Percentiles rank a stretch among this genome's conserved stretches.
These are phyloP conservation scores for Mycosarcoma mackinlayi DNA, from an alignment of 1,284 basidiomycete genomes.

Conservation along the genomic window DNA sequence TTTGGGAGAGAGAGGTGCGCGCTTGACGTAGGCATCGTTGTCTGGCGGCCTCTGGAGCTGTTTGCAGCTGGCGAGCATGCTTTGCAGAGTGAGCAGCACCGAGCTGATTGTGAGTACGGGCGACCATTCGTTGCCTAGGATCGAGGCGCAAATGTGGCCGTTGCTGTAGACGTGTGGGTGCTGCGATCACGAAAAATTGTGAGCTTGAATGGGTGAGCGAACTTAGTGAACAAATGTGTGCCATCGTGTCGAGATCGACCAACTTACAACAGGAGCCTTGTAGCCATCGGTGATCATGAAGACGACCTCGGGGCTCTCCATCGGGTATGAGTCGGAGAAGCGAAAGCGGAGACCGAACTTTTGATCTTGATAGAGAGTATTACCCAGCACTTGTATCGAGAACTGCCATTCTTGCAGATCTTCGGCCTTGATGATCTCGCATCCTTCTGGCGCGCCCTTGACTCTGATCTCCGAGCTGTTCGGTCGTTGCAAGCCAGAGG, in stretches of 20 bases:
- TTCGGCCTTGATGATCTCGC: slow-evolving; percentile 51
- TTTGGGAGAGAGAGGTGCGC: slow-evolving; percentile 60
- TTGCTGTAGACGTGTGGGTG: slow-evolving; percentile 61
- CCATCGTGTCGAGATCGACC: too few relatives aligned
- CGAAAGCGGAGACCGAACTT: slow-evolving; percentile 63
- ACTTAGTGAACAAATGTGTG: neutral
- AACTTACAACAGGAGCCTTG: slow-evolving; percentile 58
- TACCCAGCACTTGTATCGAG: slow-evolving; percentile 50
- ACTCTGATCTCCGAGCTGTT: slow-evolving; percentile 46
- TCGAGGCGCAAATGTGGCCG: slow-evolving; percentile 64
- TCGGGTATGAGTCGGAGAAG: slow-evolving; percentile 61
- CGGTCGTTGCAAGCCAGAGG: neutral
- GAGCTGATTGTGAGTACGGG: slow-evolving; percentile 63
- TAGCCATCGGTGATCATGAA: slow-evolving; percentile 61
- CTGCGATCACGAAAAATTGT: slow-evolving; percentile 8
- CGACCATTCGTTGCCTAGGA: slow-evolving; percentile 64
- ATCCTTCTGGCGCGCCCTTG: slow-evolving; percentile 50
- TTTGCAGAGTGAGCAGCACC: slow-evolving; percentile 63
- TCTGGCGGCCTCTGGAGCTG: slow-evolving; percentile 61
- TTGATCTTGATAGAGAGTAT: slow-evolving; percentile 56
- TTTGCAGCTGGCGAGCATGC: slow-evolving; percentile 66
- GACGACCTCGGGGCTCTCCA: slow-evolving; percentile 65
- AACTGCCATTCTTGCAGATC: slow-evolving; percentile 58
- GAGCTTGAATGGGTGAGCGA: neutral
- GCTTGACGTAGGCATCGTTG: slow-evolving; percentile 62